Conservation (phyloP, 139 green algal genomes). For the Coelastrella sp. region DNA sequence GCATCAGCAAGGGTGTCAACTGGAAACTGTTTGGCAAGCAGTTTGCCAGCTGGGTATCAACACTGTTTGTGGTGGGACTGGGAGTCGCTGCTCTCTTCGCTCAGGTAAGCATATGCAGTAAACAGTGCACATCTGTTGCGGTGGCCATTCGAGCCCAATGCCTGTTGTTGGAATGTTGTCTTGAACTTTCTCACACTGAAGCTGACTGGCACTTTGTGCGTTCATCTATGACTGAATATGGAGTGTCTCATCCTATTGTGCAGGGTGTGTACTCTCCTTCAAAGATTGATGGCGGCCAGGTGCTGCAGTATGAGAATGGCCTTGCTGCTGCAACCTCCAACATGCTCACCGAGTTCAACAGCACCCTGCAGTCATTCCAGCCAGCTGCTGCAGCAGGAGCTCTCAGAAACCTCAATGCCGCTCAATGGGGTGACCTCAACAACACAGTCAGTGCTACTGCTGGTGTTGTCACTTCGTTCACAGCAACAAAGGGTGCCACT, state of each 20-base stretch:
- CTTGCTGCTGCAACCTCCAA: not conserved
- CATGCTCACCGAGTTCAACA: conserved; percentile 32
- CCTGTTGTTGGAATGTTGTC: too few relatives aligned
- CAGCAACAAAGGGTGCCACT: not conserved
- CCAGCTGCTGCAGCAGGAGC: conserved; percentile 9
- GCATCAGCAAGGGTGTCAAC: conserved; percentile 62
- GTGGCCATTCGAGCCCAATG: too few relatives aligned
- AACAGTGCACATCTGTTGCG: not conserved
- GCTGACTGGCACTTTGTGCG: not conserved
- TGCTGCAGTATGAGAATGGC: conserved; percentile 27
- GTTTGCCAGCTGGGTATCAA: conserved; percentile 58
- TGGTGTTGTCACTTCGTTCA: not conserved
- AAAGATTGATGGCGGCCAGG: conserved; percentile 38
- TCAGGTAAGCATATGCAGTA: conserved; percentile 21
- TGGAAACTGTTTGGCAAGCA: conserved; percentile 60
- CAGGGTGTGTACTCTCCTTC: conserved; percentile 51
- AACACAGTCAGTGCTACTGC: not conserved
- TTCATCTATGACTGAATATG: too few relatives aligned
- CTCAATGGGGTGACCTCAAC: conserved; percentile 24
- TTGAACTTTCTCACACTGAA: not conserved
- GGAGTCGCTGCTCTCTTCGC: conserved; percentile 61
- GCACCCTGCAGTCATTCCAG: not conserved
- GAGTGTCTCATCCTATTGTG: too few relatives aligned
- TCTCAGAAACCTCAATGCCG: not conserved
- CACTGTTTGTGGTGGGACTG: conserved; percentile 55